Evolutionary conservation across 306 rosid species (phyloP).

Genomic region (Quercus aquifolioides): DNA sequence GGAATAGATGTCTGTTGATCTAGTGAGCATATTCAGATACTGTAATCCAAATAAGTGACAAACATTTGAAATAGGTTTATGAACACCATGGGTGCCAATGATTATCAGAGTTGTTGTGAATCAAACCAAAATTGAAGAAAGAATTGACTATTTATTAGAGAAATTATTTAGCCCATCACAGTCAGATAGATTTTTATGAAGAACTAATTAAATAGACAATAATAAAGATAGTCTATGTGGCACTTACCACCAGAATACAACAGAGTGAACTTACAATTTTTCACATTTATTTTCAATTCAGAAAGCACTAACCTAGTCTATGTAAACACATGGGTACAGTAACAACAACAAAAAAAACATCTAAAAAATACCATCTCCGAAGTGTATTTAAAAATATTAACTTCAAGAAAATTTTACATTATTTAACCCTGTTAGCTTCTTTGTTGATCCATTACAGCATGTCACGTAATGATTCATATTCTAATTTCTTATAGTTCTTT

Average conservation of each 20-base stretch:
- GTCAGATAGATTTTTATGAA: background rate
- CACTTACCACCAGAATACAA: background rate
- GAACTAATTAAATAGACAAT: background rate
- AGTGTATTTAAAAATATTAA: too few species aligned
- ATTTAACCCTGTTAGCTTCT: background rate
- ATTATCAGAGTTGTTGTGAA: too few species aligned
- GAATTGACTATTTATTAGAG: background rate
- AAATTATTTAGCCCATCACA: background rate
- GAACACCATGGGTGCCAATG: too few species aligned
- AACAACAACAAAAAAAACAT: background rate
- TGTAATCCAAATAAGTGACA: background rate
- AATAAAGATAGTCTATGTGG: background rate
- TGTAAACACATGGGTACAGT: background rate
- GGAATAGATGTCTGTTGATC: background rate
- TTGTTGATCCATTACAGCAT: background rate
- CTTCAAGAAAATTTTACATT: background rate
- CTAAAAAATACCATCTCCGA: background rate
- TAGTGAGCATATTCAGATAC: background rate
- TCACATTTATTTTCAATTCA: background rate
- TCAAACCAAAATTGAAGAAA: too few species aligned
- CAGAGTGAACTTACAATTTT: background rate
- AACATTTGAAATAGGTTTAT: too few species aligned
- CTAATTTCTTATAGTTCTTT: background rate
- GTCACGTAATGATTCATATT: background rate
- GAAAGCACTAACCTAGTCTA: background rate